Evolutionary conservation across 2,329 filamentous ascomycete species (phyloP), one percentile per base, ranked within the genome.

Genomic region (Escovopsis weberi): DNA sequence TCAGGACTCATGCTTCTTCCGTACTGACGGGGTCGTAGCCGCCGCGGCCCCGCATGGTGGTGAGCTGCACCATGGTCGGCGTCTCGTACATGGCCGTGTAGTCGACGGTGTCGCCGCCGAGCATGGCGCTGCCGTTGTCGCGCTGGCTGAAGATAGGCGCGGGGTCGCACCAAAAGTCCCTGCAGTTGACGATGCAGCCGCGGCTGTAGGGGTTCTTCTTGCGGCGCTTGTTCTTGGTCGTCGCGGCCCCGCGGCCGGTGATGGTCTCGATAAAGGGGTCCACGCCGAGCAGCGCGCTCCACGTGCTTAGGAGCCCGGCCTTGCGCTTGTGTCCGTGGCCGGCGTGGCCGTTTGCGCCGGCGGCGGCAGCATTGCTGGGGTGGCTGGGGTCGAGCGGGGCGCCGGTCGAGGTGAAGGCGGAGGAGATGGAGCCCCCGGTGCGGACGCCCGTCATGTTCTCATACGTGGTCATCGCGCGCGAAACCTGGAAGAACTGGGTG

Each of bases 181-280:
- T 82, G 63, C 91, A 98, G 58, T 98, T 98, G 45, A 80, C 75
- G n/a, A 93, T 53, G 34, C 86, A 70, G 7, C 91, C 91, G 30
- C 79, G 72, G 45, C 80, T 89, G 60, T 89, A 98, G 0, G 88
- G 88, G 58, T 96, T 98, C 50, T 70, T 70, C 57, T 73, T 73
- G 48, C 71, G 63, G 51, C 67, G 70, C 63, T 68, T 66, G 57
- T 70, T 66, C 59, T 67, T 62, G 23, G 64, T 61, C 3, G 69
- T 68, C 6, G 81, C 79, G 0, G 83, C 85, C 41, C 84, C 78
- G 36, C 86, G 74, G 2, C 89, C 89, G 0, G 86, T 86, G 1
- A 91, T 87, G 2, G 88, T 95, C 51, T 89, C 85, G 49, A 96
- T 79, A 55, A 98, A 96, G 0, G 87, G 86, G 54, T 98, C 91